Conservation (phyloP, 2,329 filamentous ascomycete species). For the Didymella segeticola region DNA sequence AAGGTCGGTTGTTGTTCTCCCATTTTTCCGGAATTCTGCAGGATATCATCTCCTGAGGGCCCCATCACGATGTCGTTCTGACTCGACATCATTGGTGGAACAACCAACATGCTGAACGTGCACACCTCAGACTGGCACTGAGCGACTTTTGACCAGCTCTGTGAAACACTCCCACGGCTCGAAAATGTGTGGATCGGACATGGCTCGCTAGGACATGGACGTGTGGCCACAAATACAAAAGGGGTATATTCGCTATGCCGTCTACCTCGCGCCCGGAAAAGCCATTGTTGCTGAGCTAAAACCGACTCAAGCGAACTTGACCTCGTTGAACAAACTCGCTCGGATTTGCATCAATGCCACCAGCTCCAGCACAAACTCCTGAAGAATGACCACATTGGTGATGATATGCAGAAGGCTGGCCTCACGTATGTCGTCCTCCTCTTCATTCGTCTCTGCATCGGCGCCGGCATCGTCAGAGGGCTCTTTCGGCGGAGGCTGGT, state of each 20-base stretch:
- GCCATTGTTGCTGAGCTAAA: conserved; percentile 1
- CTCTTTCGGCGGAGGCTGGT: conserved; percentile 44
- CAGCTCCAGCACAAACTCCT: conserved; percentile 59
- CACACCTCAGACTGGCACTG: conserved; percentile 6
- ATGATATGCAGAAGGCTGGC: conserved; percentile 58
- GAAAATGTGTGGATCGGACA: background rate
- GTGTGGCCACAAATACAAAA: conserved; percentile 14
- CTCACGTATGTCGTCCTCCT: conserved; percentile 43
- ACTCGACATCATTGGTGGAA: conserved; percentile 13
- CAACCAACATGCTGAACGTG: conserved; percentile 1
- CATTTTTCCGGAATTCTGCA: conserved; percentile 11
- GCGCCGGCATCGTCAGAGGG: conserved; percentile 22
- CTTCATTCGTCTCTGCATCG: conserved; percentile 26
- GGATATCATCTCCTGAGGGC: conserved; percentile 14
- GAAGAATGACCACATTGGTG: conserved; percentile 58
- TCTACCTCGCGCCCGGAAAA: conserved; percentile 13
- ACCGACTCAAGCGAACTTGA: conserved; percentile 46
- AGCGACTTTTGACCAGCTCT: background rate
- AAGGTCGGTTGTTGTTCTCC: conserved; percentile 9
- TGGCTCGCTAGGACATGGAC: background rate
- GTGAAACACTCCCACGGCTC: conserved; percentile 6
- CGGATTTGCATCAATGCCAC: conserved; percentile 57
- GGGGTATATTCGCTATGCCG: conserved; percentile 33
- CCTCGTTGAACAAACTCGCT: conserved; percentile 56
- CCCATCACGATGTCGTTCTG: conserved; percentile 6